Base-by-base conservation (phyloP, 176 grass and related monocot species). In the Raddia guianensis region DNA sequence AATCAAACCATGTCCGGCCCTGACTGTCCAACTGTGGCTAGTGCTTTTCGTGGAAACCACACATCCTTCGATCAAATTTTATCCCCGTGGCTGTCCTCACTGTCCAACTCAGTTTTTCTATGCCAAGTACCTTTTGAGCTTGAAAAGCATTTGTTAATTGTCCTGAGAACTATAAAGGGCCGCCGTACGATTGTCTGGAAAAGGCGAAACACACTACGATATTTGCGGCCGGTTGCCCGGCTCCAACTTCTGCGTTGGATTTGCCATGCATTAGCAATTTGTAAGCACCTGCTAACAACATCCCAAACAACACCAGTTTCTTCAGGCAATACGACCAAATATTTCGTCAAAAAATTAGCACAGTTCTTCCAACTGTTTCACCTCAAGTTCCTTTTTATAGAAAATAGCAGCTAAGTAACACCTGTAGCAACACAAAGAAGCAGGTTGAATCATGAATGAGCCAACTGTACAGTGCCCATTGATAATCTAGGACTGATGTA, bases 401-500 rank as follows among this genome's bases (percentile, higher is more conserved):
- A 72, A 63, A 27, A 9, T 9, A 12, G 49, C 76, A 55, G 10
- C 33, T 67, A 40, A 2, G 49, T 56, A 50, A 15, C 77, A 7
- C 46, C 16, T 18, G 5, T 7, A 63, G 20, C 19, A 32, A 8
- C 20, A 12, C 35, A 80, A 50, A 21, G 18, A 51, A 14, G 68
- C 58, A 45, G 20, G 34, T 71, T 47, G 34, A 79, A 64, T 10
- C 67, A 54, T 53, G 47, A 45, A 66, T 60, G 74, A 66, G 68
- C 61, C 5, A 84, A 74, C 80, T 88, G 75, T 68, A 68, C 80
- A 88, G 34, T 46, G 62, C 33, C 62, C 81, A 88, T 47, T 56
- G 35, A 82, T 67, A 74, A 74, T 44, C 66, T 53, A 72, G 21
- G 66, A 89, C 72, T 9, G 59, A 12, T 77, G 66, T 85, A 81